Conservation (phyloP, 352 stramenopile genomes). For the Phytophthora citrophthora region DNA sequence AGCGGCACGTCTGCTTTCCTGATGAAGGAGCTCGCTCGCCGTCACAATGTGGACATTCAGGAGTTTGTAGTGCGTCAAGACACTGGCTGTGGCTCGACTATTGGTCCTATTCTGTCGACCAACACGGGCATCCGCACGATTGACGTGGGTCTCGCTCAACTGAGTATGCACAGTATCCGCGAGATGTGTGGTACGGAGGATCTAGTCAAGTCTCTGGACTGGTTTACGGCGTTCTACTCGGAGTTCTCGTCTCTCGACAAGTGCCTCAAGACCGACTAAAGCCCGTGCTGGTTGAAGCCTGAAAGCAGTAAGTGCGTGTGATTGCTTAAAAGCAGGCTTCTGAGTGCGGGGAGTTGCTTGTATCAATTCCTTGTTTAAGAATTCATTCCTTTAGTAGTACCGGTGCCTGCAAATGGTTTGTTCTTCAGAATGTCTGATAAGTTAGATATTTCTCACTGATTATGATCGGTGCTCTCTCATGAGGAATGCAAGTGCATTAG, state of each 20-base stretch:
- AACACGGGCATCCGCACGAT: constrained; percentile 96
- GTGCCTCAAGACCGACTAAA: constrained; percentile 75
- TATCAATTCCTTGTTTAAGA: constrained; percentile 14
- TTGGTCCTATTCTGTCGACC: constrained; percentile 96
- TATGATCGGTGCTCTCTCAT: constrained; percentile 34
- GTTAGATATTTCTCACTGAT: constrained; percentile 20
- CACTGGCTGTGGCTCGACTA: constrained; percentile 96
- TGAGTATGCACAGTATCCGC: constrained; percentile 98
- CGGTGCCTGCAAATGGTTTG: constrained; percentile 13
- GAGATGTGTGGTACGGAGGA: constrained; percentile 95
- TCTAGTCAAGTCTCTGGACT: constrained; percentile 78
- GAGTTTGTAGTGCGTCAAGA: constrained; percentile 98
- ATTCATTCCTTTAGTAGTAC: constrained; percentile 19
- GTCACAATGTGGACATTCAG: constrained; percentile 90
- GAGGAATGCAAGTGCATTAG: constrained; percentile 56
- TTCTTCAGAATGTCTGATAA: constrained; percentile 23
- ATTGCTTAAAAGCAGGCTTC: not conserved
- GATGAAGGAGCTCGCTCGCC: constrained; percentile 91
- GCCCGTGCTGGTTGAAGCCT: constrained; percentile 6
- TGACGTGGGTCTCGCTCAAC: constrained; percentile 96
- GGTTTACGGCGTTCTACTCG: constrained; percentile 95
- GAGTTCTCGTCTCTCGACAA: constrained; percentile 92
- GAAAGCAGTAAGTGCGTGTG: constrained; percentile 4
- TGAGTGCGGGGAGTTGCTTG: not conserved
- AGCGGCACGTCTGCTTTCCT: constrained; percentile 93